Evolutionary conservation across 345 rosid genomes (phyloP).

Genomic region (Sonneratia caseolaris): DNA sequence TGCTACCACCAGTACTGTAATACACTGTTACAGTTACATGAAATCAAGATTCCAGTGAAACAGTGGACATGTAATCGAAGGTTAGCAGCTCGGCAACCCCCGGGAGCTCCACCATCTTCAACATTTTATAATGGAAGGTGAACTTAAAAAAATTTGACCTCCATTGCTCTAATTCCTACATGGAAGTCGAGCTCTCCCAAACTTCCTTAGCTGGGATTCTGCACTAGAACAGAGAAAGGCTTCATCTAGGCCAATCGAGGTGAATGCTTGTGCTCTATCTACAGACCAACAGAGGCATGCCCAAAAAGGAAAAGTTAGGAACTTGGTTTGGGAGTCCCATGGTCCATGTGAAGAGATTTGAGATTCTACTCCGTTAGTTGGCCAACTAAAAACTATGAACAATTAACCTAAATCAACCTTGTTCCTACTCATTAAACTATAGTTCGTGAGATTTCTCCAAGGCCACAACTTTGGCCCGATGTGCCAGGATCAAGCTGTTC

Average conservation of each 20-base stretch:
- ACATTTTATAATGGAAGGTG: conserved; percentile 24
- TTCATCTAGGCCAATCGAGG: conserved; percentile 32
- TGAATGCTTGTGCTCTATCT: conserved; percentile 47
- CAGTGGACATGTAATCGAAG: background rate
- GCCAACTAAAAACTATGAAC: conserved; percentile 36
- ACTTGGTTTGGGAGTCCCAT: background rate
- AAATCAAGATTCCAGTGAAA: background rate
- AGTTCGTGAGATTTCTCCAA: conserved; percentile 38
- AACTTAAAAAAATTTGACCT: conserved; percentile 32
- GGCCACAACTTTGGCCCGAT: conserved; percentile 65
- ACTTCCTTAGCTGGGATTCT: conserved; percentile 39
- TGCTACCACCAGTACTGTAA: background rate
- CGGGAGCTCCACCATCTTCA: background rate
- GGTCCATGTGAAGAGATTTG: background rate
- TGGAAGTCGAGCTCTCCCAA: conserved; percentile 41
- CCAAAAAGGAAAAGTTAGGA: background rate
- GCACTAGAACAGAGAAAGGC: conserved; percentile 34
- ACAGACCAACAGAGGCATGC: conserved; percentile 55
- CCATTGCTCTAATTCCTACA: conserved; percentile 52
- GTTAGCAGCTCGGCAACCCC: background rate
- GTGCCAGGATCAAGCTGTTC: conserved; percentile 38
- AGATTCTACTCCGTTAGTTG: conserved; percentile 21
- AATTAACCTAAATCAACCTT: conserved; percentile 36
- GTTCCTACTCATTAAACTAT: conserved; percentile 24
- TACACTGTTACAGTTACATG: background rate